These are phyloP conservation scores for Fusarium equiseti DNA, from an alignment of 2,329 filamentous ascomycete species.

Conservation along the genomic window DNA sequence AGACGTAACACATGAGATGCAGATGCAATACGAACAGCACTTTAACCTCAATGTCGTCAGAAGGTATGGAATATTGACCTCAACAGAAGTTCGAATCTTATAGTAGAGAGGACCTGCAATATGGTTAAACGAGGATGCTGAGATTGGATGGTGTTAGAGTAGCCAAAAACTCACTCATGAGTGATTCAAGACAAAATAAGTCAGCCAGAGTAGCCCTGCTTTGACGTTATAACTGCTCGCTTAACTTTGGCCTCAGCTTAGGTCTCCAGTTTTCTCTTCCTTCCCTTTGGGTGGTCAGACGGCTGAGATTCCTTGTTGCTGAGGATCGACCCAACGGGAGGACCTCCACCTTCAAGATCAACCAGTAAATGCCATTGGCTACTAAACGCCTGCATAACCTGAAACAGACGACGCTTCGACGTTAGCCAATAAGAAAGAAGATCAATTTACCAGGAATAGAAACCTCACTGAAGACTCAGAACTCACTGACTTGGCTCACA, in stretches of 20 bases:
- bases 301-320: conserved; percentile 21
- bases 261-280: background rate
- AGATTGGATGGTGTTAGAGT: background rate
- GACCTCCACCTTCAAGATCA: conserved; percentile 28
- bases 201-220: background rate
- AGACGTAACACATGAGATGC: background rate
- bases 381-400: conserved; percentile 51
- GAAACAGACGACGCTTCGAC: conserved; percentile 52
- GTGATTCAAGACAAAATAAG: background rate
- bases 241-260: background rate
- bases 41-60: background rate
- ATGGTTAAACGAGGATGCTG: background rate
- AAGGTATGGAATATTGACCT: background rate
- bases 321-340: conserved; percentile 6
- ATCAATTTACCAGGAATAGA: conserved; percentile 45
- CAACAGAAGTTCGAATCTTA: background rate
- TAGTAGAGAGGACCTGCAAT: background rate
- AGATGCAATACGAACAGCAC: background rate
- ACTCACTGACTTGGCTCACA: conserved; percentile 8
- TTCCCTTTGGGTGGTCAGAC: conserved; percentile 24
- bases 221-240: background rate
- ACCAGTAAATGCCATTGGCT: conserved; percentile 44
- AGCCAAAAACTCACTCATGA: background rate
- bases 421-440: conserved; percentile 43
- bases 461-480: conserved; percentile 18